Evolutionary conservation across 1,139 yeast genomes (phyloP), one percentile per base, ranked within the genome.

Genomic region (Saccharomyces hybrid): DNA sequence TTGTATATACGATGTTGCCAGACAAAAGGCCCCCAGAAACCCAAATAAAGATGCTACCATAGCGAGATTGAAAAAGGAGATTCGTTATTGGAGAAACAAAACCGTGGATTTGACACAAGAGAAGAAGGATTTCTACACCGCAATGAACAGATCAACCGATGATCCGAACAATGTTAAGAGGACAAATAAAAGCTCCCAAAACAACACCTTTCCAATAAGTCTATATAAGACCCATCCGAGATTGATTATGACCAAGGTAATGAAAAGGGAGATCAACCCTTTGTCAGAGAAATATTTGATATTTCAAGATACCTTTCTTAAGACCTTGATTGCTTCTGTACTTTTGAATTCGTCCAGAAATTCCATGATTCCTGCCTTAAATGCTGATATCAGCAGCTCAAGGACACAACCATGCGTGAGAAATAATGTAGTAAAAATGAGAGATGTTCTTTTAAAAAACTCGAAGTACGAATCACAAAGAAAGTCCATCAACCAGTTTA

Each of bases 21-120:
- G 55, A 19, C 72, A 69, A 55, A 47, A 54, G 13, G 63, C 66
- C n/a, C 72, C 72, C 2, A 65, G 63, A 49, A 63, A 62, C 50
- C 66, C 69, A 2, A 64, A 65, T 46, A 67, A 67, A 52, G 70
- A 66, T 50, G 65, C 70, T 5, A 58, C 58, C 16, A 67, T 69
- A 23, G 54, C 63, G 46, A 59, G 70, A 47, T 49, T 69, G 46
- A 62, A 65, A 23, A 62, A 62, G 28, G 72, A 69, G 49, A 53
- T 67, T 16, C 65, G 61, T 8, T 69, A 64, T 51, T 68, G 70
- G 67, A 66, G 62, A 54, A 60, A 59, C 14, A 62, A 62, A 47
- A 68, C 70, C 1, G 52, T 60, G 31, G 48, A 54, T n/a, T 34
- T 58, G 19, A 50, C 55, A 27, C 54, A 50, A 13, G 57, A 58